phyloP scores from a whole-genome alignment of 176 grass and related monocot species.

The Phoenix roebelenii region DNA sequence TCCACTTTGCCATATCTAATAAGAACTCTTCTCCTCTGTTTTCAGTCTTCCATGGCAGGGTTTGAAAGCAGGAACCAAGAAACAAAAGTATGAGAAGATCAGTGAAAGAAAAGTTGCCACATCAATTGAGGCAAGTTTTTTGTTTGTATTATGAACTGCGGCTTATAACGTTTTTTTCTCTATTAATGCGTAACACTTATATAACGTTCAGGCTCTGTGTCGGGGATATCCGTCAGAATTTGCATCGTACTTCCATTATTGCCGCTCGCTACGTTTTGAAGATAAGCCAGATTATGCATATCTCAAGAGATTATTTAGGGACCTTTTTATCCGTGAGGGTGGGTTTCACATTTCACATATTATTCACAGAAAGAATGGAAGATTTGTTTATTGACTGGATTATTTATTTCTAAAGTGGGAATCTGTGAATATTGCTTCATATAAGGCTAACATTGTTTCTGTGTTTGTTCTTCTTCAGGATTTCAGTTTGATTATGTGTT shows the following conservation, averaged over 20 bases:
- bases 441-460: neutral
- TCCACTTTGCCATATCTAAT: neutral
- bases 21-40: conserved; percentile 11
- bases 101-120: conserved; percentile 81
- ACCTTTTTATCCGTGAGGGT: conserved; percentile 93
- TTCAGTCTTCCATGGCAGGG: conserved; percentile 80
- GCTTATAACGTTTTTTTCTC: neutral
- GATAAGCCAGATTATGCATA: conserved; percentile 73
- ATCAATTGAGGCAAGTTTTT: conserved; percentile 59
- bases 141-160: neutral
- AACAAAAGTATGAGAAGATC: conserved; percentile 93
- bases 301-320: conserved; percentile 75
- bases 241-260: conserved; percentile 72
- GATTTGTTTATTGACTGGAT: too few species aligned
- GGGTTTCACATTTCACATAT: conserved; percentile 18
- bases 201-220: conserved; percentile 42
- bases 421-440: neutral
- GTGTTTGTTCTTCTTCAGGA: conserved; percentile 26
- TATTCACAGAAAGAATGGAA: too few species aligned
- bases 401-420: too few species aligned
- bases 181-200: neutral
- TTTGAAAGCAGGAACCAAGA: conserved; percentile 87
- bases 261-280: conserved; percentile 72
- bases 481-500: conserved; percentile 99
- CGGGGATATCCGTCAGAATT: conserved; percentile 74